These are phyloP conservation scores for Acorus gramineus DNA, from an alignment of 106 monocot species.

Conservation along the genomic window DNA sequence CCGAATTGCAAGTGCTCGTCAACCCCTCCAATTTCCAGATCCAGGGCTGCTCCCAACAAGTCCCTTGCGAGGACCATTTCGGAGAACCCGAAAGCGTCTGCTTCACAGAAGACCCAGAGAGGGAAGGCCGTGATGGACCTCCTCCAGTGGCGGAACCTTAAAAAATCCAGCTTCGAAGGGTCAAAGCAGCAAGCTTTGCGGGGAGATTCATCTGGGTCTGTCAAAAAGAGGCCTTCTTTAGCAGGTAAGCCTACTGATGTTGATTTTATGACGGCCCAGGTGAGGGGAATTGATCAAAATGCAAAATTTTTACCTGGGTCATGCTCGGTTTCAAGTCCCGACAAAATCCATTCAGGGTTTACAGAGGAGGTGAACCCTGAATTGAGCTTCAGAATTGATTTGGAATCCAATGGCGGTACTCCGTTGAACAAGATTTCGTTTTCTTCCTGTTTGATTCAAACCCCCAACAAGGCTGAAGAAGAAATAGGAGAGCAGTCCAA, in stretches of 20 bases:
- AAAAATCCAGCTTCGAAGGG: too few relatives aligned
- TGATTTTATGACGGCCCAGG: too few relatives aligned
- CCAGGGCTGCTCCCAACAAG: neutral
- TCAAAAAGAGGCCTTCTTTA: too few relatives aligned
- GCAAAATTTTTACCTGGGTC: too few relatives aligned
- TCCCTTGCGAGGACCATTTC: neutral
- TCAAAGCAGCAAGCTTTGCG: too few relatives aligned
- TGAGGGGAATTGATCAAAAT: too few relatives aligned
- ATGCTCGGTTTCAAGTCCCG: neutral
- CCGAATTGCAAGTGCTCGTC: neutral
- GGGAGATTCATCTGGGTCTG: too few relatives aligned
- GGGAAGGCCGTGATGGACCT: too few relatives aligned
- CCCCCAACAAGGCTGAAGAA: conserved; percentile 7
- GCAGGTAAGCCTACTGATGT: too few relatives aligned
- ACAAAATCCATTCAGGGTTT: neutral
- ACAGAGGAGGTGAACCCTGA: neutral
- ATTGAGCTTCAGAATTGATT: neutral
- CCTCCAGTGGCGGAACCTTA: too few relatives aligned
- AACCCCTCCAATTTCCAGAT: neutral
- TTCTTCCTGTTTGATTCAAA: too few relatives aligned
- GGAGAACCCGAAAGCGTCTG: neutral
- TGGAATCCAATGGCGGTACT: conserved; percentile 8
- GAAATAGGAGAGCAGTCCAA: conserved; percentile 21
- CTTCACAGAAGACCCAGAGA: neutral
- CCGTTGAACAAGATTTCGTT: neutral